Evolutionary conservation across 768 basidiomycete genomes (phyloP), one percentile per base, ranked within the genome.

Genomic region (Amanita fuliginea): DNA sequence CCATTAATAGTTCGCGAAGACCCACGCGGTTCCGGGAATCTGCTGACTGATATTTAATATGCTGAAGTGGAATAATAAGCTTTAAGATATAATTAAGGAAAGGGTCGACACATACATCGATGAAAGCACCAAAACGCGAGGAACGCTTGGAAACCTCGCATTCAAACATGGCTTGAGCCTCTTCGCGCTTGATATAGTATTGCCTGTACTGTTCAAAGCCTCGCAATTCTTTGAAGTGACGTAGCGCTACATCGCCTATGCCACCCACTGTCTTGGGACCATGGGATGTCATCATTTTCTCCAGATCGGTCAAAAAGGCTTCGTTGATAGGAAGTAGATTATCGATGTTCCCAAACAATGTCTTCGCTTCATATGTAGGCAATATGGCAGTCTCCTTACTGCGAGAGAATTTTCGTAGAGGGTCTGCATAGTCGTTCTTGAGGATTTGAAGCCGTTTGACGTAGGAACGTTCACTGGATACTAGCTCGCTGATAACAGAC

Each of bases 261-360:
- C 81, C 79, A 21, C 76, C 76, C 37, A 82, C 73, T 18, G 67
- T 67, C 53, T 67, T 70, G 36, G 68, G 60, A 43, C 80, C 82
- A 55, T 76, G 76, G n/a, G 77, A 77, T 4, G 70, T 69, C 32
- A 80, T 54, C 81, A 92, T 85, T 63, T 75, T 78, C 62, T 94
- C 90, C 30, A 99, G 68, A 59, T 94, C 89, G 1, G 66, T 62
- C 33, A 97, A 68, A 62, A 98, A 94, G 0, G 81, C 80, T 58
- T 90, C 86, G 58, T 97, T 92, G n/a, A 90, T 86, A 1, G 83
- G 83, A 3, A 97, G 64, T 18, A 99, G 74, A 46, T 78, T 82
- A 63, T 97, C 94, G 45, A 97, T 76, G 65, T 99, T 98, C 48
- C 89, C 90, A 57, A 99, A 98, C 19, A 99, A 74, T 1, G 80